Evolutionary conservation across 345 rosid species (phyloP), one percentile per base, ranked within the genome.

Genomic region (Rhodomyrtus tomentosa): DNA sequence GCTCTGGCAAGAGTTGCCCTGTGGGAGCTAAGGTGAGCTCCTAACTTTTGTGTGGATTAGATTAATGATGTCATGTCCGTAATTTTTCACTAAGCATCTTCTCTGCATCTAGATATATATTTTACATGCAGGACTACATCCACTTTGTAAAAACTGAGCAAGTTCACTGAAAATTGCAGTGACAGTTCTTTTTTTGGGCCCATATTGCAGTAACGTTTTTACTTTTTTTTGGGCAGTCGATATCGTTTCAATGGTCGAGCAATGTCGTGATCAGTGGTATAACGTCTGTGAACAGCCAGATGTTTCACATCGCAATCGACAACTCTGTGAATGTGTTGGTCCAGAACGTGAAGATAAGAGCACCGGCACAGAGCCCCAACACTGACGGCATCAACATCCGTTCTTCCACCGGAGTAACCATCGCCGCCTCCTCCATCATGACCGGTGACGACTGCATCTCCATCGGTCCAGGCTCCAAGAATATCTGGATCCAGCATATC

Each of bases 21-120:
- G 58, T 42, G 62, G 95, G 95, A 51, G 93, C 94, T 80, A 90
- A 93, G 92, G 95, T 93, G 87, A 50, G 24, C 9, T 29, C 32
- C 36, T 14, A 4, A 20, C 32, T 50, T 27, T 81, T 42, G 55
- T 25, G 42, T 32, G 42, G 74, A 62, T 32, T 36, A 51, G 14
- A 49, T 16, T 14, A 16, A 51, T 51, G 53, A 51, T 21, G 6
- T 51, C 20, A 51, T 15, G 20, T 51, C 53, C 16, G 53, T 51
- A 14, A 51, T 4, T 51, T 51, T 51, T 51, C 18, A 51, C 6
- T 51, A 16, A 51, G 21, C 53, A 15, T 51, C 53, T 51, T 51
- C 20, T 51, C 53, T 51, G 53, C 53, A 15, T 51, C 6, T 51
- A 51, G 53, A 15, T 14, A 51, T 14, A 51, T 51, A 51, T 14